Evolutionary conservation across 2,329 filamentous ascomycete genomes (phyloP), one percentile per base, ranked within the genome.

Genomic region (Venturia pyrina): DNA sequence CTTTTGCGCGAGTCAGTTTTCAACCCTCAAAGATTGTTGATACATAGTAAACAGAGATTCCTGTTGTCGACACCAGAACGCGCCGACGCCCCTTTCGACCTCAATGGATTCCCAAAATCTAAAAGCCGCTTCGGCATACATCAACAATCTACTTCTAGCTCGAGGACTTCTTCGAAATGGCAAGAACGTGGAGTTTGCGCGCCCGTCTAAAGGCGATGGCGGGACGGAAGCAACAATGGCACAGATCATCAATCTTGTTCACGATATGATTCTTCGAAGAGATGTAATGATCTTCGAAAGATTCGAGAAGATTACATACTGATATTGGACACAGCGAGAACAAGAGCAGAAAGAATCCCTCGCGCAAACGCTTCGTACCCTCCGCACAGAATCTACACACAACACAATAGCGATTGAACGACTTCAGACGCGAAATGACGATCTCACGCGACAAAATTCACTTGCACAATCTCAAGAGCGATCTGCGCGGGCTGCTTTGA

Each of bases 181-280:
- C 70, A 85, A 89, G 71, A 81, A 79, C 53, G 90, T 99, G 76
- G 88, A 97, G 75, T 99, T 99, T 75, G 87, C 89, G 67, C 81
- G 86, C 68, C 88, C 90, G 10, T 85, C 85, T 64, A 81, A 85
- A 68, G 83, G 82, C 67, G 85, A 87, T 69, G 82, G 83, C 21
- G 85, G 84, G 21, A 81, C 85, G 46, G 83, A 84, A 72, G 85
- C 83, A 63, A 90, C 89, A 21, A 93, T 95, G 87, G 89, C 89
- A 24, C 86, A 87, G 70, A 88, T 98, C 71, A 96, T 99, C 78
- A 90, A 93, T 73, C 83, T 99, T 32, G 87, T 99, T 62, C 96
- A 99, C 76, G 95, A 99, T 74, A 78, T 99, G 70, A 91, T 99
- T 67, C 76, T 97, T 67, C 86, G 93, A 70, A 86, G 93, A 80